Percentiles rank a stretch among this genome's conserved stretches.
Conservation (phyloP, 169 alveolate genomes). For the Eimeria acervulina region DNA sequence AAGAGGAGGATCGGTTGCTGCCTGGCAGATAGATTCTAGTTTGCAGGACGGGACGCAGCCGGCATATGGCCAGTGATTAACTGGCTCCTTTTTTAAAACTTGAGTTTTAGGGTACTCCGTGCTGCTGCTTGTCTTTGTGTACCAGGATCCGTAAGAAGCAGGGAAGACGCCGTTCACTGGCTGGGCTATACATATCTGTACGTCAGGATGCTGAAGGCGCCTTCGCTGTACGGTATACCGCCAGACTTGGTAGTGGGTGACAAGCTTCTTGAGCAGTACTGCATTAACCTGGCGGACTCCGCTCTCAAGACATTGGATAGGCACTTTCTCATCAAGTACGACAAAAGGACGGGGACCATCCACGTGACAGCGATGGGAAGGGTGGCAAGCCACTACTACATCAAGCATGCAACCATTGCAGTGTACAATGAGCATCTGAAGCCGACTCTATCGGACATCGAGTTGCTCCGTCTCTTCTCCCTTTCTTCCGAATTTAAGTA, state of each 20-base stretch:
- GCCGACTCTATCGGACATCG: slow-evolving; percentile 96
- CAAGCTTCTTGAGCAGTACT: slow-evolving; percentile 80
- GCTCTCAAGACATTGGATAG: slow-evolving; percentile 96
- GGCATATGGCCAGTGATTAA: background rate
- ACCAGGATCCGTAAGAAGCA: slow-evolving; percentile 95
- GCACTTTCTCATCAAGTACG: slow-evolving; percentile 96
- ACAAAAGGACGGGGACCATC: slow-evolving; percentile 91
- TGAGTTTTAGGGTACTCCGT: background rate
- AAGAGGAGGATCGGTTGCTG: background rate
- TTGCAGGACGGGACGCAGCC: background rate
- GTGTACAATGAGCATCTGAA: slow-evolving; percentile 96
- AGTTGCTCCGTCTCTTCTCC: slow-evolving; percentile 97
- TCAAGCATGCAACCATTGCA: slow-evolving; percentile 96
- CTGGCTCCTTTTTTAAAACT: background rate
- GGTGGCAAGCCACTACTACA: slow-evolving; percentile 98
- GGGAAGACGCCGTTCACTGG: slow-evolving; percentile 99
- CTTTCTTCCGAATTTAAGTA: slow-evolving; percentile 97
- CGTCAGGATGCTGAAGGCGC: slow-evolving; percentile 95
- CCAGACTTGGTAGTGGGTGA: slow-evolving; percentile 84
- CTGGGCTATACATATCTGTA: slow-evolving; percentile 98
- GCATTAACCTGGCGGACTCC: slow-evolving; percentile 89
- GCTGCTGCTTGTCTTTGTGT: background rate
- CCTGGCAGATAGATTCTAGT: background rate
- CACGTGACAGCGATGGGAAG: slow-evolving; percentile 98
- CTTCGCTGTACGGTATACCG: slow-evolving; percentile 94